Conservation (phyloP, 768 basidiomycete species). For the Pisolithus orientalis region DNA sequence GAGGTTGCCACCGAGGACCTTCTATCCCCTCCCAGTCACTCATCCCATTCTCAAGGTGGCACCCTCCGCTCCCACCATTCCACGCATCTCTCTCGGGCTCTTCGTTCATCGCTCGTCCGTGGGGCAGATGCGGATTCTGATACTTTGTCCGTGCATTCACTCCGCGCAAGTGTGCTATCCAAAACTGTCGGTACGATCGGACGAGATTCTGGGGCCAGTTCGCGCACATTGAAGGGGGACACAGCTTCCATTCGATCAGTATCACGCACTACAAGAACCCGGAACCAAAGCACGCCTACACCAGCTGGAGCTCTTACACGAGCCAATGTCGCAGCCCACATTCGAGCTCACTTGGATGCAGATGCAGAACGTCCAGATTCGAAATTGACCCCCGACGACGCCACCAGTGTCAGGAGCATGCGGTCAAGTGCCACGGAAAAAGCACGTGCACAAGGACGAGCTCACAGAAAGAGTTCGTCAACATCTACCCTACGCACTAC, state of each 20-base stretch:
- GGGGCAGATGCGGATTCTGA: conserved; percentile 32
- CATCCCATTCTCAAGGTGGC: conserved; percentile 12
- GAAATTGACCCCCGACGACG: conserved; percentile 53
- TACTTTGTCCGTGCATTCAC: conserved; percentile 38
- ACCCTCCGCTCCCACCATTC: conserved; percentile 2
- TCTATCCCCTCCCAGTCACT: conserved; percentile 35
- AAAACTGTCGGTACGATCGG: conserved; percentile 20
- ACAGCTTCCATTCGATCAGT: conserved; percentile 41
- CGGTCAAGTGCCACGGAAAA: conserved; percentile 22
- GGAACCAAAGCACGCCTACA: conserved; percentile 21
- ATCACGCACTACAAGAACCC: conserved; percentile 28
- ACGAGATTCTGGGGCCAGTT: conserved; percentile 23
- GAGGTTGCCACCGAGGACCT: conserved; percentile 78
- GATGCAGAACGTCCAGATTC: conserved; percentile 58
- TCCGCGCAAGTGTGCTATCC: conserved; percentile 39
- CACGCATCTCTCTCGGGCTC: conserved; percentile 21
- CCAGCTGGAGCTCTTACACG: conserved; percentile 7
- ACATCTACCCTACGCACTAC: conserved; percentile 3
- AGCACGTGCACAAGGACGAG: conserved; percentile 11
- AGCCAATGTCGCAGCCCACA: conserved; percentile 23
- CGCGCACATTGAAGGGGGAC: conserved; percentile 20
- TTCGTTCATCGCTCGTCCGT: conserved; percentile 24
- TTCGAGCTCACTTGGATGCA: conserved; percentile 7
- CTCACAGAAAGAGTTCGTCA: conserved; percentile 18
- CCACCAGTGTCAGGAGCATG: conserved; percentile 20